These are phyloP conservation scores for Ascoidea tarda DNA, from an alignment of 805 yeast genomes.

Conservation along the genomic window DNA sequence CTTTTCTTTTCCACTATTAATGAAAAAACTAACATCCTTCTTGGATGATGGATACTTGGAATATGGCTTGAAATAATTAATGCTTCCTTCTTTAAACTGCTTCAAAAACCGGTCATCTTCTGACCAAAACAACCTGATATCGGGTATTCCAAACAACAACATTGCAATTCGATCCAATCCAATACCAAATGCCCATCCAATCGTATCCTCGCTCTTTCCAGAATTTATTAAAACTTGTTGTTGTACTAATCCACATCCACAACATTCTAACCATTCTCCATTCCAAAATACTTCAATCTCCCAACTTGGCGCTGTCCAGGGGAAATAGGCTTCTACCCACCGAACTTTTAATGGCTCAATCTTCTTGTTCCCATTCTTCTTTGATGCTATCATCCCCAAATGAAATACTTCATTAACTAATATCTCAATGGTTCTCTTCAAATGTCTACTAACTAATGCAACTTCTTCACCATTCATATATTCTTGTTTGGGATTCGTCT, in stretches of 20 bases:
- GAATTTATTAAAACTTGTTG: constrained; percentile 65
- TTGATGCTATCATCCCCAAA: constrained; percentile 38
- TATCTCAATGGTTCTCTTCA: constrained; percentile 77
- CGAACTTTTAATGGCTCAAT: constrained; percentile 71
- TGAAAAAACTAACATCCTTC: constrained; percentile 81
- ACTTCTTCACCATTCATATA: constrained; percentile 62
- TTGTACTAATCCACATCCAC: constrained; percentile 89
- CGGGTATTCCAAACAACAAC: constrained; percentile 91
- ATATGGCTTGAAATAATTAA: constrained; percentile 70
- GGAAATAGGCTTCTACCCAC: constrained; percentile 93
- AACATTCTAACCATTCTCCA: constrained; percentile 94
- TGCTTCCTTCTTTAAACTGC: constrained; percentile 57
- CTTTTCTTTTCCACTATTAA: constrained; percentile 22
- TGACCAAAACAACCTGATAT: constrained; percentile 89
- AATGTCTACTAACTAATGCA: constrained; percentile 54
- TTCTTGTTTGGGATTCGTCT: constrained; percentile 65
- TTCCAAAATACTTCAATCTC: constrained; percentile 99
- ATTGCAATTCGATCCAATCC: constrained; percentile 94
- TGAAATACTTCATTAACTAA: constrained; percentile 74
- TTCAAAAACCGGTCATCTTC: constrained; percentile 56
- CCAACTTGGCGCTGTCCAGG: constrained; percentile 98
- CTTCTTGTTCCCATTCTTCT: constrained; percentile 11
- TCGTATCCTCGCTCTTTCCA: constrained; percentile 40
- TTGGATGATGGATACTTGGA: constrained; percentile 80
- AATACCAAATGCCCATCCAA: constrained; percentile 97